Evolutionary conservation across 2,329 filamentous ascomycete genomes (phyloP).

Genomic region (Talaromyces amestolkiae): DNA sequence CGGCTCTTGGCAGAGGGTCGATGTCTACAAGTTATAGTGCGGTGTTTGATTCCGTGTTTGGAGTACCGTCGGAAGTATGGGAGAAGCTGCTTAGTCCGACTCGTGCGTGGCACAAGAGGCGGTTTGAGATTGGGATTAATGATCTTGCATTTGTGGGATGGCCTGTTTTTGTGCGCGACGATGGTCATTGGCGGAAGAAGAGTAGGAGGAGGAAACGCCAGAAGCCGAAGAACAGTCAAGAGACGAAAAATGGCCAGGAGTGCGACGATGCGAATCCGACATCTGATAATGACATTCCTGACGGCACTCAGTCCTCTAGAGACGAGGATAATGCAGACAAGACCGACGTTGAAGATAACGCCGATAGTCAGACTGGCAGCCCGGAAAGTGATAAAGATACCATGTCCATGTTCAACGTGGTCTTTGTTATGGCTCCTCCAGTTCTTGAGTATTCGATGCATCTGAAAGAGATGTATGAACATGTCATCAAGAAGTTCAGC

Average conservation of each 20-base stretch:
- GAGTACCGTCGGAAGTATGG: constrained; percentile 71
- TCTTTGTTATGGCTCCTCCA: constrained; percentile 83
- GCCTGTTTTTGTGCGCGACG: constrained; percentile 76
- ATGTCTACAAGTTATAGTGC: constrained; percentile 26
- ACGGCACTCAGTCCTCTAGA: constrained; percentile 3
- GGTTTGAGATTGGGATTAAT: constrained; percentile 79
- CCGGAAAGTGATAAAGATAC: constrained; percentile 51
- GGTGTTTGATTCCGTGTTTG: constrained; percentile 63
- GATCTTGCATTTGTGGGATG: constrained; percentile 77
- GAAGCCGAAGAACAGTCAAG: constrained; percentile 34
- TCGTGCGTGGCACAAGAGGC: constrained; percentile 72
- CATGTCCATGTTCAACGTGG: constrained; percentile 97
- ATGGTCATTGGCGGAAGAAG: constrained; percentile 72
- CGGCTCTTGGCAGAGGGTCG: constrained; percentile 31
- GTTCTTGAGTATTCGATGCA: constrained; percentile 70
- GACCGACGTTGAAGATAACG: constrained; percentile 5
- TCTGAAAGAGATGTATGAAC: constrained; percentile 78
- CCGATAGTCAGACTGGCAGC: constrained; percentile 25
- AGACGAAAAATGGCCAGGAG: constrained; percentile 27
- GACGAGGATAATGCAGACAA: constrained; percentile 25
- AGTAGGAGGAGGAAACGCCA: constrained; percentile 49
- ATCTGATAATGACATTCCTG: constrained; percentile 1
- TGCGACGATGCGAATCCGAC: constrained; percentile 24
- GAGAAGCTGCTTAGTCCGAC: constrained; percentile 77
- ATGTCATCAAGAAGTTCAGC: constrained; percentile 88